Evolutionary conservation across 768 basidiomycete species (phyloP).

Genomic region (Kwoniella dejecticola): DNA sequence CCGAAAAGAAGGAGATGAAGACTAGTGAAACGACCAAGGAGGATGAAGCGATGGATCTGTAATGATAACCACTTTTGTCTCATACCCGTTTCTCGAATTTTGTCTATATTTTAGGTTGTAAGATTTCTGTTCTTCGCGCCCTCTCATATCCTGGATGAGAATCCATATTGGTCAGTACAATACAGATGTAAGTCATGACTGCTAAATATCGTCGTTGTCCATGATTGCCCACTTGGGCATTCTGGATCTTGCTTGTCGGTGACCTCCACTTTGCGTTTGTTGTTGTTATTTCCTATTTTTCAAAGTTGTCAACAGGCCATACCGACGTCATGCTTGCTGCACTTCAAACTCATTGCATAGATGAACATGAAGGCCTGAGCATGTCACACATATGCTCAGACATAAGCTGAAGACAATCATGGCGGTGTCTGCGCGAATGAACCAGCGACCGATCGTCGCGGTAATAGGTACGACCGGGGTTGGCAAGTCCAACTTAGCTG

Average conservation of each 20-base stretch:
- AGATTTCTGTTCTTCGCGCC: too few species aligned
- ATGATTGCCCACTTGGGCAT: too few species aligned
- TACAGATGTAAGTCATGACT: background rate
- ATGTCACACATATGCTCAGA: constrained; percentile 8
- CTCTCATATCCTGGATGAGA: too few species aligned
- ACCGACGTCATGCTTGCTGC: too few species aligned
- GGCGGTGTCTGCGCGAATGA: background rate
- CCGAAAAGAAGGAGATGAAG: constrained; percentile 19
- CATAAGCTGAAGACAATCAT: constrained; percentile 5
- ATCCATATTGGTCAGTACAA: background rate
- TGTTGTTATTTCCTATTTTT: too few species aligned
- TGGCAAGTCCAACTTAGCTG: constrained; percentile 88
- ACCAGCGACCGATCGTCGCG: constrained; percentile 62
- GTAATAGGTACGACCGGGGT: constrained; percentile 93
- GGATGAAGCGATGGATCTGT: constrained; percentile 19
- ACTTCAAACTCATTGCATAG: too few species aligned
- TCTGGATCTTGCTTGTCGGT: too few species aligned
- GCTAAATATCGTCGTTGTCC: too few species aligned
- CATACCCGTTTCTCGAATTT: background rate
- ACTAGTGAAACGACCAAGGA: background rate
- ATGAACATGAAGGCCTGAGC: background rate
- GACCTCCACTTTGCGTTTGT: too few species aligned
- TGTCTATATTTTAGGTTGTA: constrained; percentile 4
- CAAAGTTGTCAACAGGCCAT: too few species aligned
- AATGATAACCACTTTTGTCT: background rate